Conservation (phyloP, 202 grass and related monocot genomes). For the Brachypodium distachyon region DNA sequence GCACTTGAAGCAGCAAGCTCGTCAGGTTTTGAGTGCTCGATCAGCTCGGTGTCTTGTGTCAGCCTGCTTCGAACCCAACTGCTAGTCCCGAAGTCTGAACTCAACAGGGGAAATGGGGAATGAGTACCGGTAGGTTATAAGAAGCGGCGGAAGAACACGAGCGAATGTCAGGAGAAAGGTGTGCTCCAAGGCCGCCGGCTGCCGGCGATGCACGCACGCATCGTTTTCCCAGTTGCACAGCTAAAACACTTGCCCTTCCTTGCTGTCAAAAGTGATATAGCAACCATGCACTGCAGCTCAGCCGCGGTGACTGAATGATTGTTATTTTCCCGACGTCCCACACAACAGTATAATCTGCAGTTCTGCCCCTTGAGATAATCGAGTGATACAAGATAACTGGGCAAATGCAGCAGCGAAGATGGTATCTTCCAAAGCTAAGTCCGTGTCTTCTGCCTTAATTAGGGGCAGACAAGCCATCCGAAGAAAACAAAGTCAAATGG, state of each 20-base stretch:
- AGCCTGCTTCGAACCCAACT: too few species aligned
- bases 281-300: background rate
- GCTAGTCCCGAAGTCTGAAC: background rate
- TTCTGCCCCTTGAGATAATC: background rate
- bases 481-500: background rate
- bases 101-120: background rate
- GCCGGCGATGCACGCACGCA: background rate
- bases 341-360: background rate
- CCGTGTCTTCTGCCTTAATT: background rate
- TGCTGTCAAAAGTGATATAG: conserved; percentile 7
- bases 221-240: background rate
- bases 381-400: background rate
- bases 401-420: background rate
- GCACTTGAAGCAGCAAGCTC: background rate
- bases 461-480: background rate
- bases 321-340: background rate
- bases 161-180: background rate
- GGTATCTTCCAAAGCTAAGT: background rate
- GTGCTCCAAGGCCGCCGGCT: background rate
- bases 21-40: background rate
- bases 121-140: background rate
- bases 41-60: background rate
- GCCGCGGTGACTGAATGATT: background rate
- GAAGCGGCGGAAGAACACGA: background rate
- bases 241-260: background rate